Evolutionary conservation across 106 monocot genomes (phyloP).

Genomic region (Dendrobium chrysotoxum): DNA sequence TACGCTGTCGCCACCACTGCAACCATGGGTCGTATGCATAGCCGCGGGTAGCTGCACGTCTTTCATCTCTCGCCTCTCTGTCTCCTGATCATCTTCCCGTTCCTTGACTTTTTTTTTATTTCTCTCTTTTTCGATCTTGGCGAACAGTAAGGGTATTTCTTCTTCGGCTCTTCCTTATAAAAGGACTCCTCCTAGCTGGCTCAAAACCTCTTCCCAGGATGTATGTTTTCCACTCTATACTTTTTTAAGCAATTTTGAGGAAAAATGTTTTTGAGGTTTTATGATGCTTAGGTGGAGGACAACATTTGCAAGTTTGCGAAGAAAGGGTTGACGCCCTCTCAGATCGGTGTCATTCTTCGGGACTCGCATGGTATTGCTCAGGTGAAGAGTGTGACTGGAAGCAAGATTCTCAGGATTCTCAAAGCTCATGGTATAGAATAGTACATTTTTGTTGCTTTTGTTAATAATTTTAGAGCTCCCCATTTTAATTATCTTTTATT

Average conservation of each 20-base stretch:
- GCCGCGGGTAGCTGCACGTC: constrained; percentile 21
- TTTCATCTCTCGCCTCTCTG: not conserved
- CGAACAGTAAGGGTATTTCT: constrained; percentile 55
- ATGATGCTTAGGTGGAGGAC: constrained; percentile 46
- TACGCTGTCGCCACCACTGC: not conserved
- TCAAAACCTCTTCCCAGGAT: constrained; percentile 56
- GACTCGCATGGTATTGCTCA: constrained; percentile 79
- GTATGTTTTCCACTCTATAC: constrained; percentile 15
- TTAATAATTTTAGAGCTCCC: not conserved
- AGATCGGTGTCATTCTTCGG: constrained; percentile 81
- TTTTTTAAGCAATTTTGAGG: not conserved
- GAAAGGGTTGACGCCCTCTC: constrained; percentile 76
- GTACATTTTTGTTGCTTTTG: not conserved
- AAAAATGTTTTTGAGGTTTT: not conserved
- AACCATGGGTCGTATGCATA: constrained; percentile 51
- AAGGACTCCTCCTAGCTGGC: constrained; percentile 67
- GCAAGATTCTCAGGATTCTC: constrained; percentile 77
- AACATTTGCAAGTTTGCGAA: constrained; percentile 74
- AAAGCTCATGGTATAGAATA: constrained; percentile 58
- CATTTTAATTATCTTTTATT: not conserved
- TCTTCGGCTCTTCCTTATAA: constrained; percentile 65
- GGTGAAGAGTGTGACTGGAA: constrained; percentile 74
- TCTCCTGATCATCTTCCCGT: not conserved
- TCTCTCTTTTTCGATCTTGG: not conserved
- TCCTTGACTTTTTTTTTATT: not conserved